Evolutionary conservation across 2,329 filamentous ascomycete genomes (phyloP).

Genomic region (Cucurbitaria berberidis): DNA sequence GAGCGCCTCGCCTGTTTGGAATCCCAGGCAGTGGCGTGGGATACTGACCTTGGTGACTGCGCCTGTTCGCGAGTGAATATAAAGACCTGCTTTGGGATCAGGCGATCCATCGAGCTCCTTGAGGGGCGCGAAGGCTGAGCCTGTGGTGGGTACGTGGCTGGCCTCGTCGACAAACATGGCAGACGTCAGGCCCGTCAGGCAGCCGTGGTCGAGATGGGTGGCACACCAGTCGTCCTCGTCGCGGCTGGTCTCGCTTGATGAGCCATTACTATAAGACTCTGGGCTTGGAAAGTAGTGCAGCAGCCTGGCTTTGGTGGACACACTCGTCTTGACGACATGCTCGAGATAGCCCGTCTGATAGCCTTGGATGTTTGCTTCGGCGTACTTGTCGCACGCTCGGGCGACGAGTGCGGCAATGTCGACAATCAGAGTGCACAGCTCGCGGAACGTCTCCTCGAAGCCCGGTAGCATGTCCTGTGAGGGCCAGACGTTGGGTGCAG

Average conservation of each 20-base stretch:
- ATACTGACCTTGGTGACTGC: slow-evolving; percentile 90
- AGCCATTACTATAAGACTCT: slow-evolving; percentile 23
- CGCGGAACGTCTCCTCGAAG: slow-evolving; percentile 74
- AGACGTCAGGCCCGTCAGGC: slow-evolving; percentile 89
- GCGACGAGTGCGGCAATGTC: slow-evolving; percentile 89
- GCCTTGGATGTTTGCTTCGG: slow-evolving; percentile 74
- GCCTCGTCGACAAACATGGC: slow-evolving; percentile 95
- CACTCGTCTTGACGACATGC: slow-evolving; percentile 81
- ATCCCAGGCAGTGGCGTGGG: slow-evolving; percentile 87
- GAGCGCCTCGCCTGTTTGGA: slow-evolving; percentile 92
- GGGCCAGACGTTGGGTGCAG: slow-evolving; percentile 90
- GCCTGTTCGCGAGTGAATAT: slow-evolving; percentile 86
- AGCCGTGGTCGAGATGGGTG: slow-evolving; percentile 88
- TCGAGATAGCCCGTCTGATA: slow-evolving; percentile 84
- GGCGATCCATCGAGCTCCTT: slow-evolving; percentile 77
- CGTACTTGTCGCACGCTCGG: slow-evolving; percentile 86
- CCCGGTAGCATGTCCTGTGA: slow-evolving; percentile 70
- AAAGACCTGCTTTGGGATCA: slow-evolving; percentile 85
- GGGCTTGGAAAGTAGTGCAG: slow-evolving; percentile 85
- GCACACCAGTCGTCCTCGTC: slow-evolving; percentile 94
- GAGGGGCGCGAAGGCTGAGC: slow-evolving; percentile 57
- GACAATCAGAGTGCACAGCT: slow-evolving; percentile 83
- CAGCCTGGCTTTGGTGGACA: slow-evolving; percentile 87
- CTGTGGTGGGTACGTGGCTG: slow-evolving; percentile 43
- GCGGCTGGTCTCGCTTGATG: slow-evolving; percentile 30